Conservation (phyloP, 83 land plant genomes). For the Picea mariana region DNA sequence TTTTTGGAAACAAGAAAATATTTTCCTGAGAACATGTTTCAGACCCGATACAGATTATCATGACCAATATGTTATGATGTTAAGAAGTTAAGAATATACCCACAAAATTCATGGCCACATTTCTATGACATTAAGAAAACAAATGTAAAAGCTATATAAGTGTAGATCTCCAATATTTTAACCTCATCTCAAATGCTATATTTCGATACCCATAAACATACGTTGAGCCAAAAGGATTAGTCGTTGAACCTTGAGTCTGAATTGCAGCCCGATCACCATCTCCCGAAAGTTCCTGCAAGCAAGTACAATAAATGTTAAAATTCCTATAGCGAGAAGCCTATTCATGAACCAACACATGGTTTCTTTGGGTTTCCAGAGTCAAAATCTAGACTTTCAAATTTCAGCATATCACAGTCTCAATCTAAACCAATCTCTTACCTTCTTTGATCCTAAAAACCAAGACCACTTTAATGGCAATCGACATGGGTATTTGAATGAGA, state of each 20-base stretch:
- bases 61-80: neutral
- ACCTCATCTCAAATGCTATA: constrained; percentile 85
- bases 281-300: constrained; percentile 73
- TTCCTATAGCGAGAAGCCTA: neutral
- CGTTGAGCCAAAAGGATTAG: constrained; percentile 95
- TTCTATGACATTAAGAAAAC: constrained; percentile 1
- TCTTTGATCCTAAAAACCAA: no score
- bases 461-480: no score
- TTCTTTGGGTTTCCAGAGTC: no score
- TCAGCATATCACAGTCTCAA: no score
- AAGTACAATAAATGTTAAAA: neutral
- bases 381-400: no score
- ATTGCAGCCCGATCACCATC: constrained; percentile 96
- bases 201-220: constrained; percentile 93
- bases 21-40: neutral
- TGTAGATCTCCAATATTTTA: neutral
- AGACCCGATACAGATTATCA: neutral
- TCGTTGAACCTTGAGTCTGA: constrained; percentile 94
- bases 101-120: neutral
- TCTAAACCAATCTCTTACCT: no score
- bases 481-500: no score
- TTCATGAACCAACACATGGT: neutral
- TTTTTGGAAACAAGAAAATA: neutral
- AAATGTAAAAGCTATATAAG: neutral
- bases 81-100: neutral